phyloP scores from a whole-genome alignment of 768 basidiomycete genomes.

The Termitomyces sp. region DNA sequence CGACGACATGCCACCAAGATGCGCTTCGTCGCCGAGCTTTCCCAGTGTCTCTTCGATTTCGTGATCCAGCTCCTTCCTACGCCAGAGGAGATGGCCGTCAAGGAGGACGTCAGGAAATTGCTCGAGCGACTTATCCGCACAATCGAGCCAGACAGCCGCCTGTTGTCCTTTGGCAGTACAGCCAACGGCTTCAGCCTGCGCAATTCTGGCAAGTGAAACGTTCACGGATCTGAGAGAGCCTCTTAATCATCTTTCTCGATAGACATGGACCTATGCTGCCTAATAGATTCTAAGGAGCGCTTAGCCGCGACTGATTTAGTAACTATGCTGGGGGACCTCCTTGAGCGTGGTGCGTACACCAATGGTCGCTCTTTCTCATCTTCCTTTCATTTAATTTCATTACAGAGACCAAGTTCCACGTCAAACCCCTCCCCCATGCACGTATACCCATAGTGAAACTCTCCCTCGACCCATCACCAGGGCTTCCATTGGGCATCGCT shows the following conservation, averaged over 20 bases:
- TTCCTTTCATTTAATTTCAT: not conserved
- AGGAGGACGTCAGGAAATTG: slow-evolving; percentile 93
- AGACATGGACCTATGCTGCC: slow-evolving; percentile 99
- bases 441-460: slow-evolving; percentile 99
- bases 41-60: slow-evolving; percentile 89
- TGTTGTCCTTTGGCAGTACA: slow-evolving; percentile 93
- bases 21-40: slow-evolving; percentile 75
- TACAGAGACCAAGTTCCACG: slow-evolving; percentile 90
- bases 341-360: slow-evolving; percentile 75
- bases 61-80: slow-evolving; percentile 90
- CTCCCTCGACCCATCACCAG: slow-evolving; percentile 81
- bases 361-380: slow-evolving; percentile 1
- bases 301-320: slow-evolving; percentile 86
- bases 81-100: slow-evolving; percentile 84
- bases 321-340: slow-evolving; percentile 86
- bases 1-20: slow-evolving; percentile 45
- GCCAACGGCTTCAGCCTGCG: slow-evolving; percentile 96
- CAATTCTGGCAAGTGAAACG: slow-evolving; percentile 69
- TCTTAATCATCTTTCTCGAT: slow-evolving; percentile 6
- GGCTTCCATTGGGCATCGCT: slow-evolving; percentile 82
- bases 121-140: slow-evolving; percentile 94
- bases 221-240: not conserved
- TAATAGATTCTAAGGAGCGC: slow-evolving; percentile 84
- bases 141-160: slow-evolving; percentile 85
- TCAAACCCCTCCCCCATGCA: slow-evolving; percentile 94